These are phyloP conservation scores for Paramecium sexaurelia DNA, from an alignment of 73 alveolate genomes.

Conservation along the genomic window DNA sequence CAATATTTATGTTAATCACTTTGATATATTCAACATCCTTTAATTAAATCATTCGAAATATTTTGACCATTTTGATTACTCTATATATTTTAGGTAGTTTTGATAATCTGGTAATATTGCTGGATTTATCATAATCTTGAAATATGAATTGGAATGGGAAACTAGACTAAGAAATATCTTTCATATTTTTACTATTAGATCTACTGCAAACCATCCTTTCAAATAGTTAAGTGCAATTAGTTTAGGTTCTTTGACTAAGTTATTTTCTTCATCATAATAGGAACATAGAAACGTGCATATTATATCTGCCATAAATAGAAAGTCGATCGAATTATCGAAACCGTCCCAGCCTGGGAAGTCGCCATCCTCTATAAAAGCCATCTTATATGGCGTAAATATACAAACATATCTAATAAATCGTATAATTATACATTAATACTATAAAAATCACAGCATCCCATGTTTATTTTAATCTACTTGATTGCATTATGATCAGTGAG, in stretches of 20 bases:
- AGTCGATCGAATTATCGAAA: not conserved
- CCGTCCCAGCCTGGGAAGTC: slow-evolving; percentile 32
- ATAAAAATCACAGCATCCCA: not conserved
- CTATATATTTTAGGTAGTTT: slow-evolving; percentile 30
- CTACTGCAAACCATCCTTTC: slow-evolving; percentile 43
- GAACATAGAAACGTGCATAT: not conserved
- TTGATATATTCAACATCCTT: not conserved
- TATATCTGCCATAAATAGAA: slow-evolving; percentile 22
- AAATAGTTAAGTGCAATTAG: slow-evolving; percentile 3
- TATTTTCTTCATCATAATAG: slow-evolving; percentile 4
- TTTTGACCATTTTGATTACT: slow-evolving; percentile 15
- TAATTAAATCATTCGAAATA: not conserved
- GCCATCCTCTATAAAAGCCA: slow-evolving; percentile 5
- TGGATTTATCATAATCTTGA: not conserved
- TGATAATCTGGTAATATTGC: slow-evolving; percentile 6
- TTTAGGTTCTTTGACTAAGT: slow-evolving; percentile 1
- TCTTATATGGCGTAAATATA: slow-evolving; percentile 23
- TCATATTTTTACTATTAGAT: not conserved
- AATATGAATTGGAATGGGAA: not conserved
- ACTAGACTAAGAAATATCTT: not conserved
- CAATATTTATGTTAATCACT: not conserved
- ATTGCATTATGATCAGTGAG: not conserved
- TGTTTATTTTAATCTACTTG: not conserved
- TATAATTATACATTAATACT: slow-evolving; percentile 7
- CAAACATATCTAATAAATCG: slow-evolving; percentile 9